These are phyloP conservation scores for Petunia axillaris DNA, from an alignment of 257 asterid genomes.

Conservation along the genomic window DNA sequence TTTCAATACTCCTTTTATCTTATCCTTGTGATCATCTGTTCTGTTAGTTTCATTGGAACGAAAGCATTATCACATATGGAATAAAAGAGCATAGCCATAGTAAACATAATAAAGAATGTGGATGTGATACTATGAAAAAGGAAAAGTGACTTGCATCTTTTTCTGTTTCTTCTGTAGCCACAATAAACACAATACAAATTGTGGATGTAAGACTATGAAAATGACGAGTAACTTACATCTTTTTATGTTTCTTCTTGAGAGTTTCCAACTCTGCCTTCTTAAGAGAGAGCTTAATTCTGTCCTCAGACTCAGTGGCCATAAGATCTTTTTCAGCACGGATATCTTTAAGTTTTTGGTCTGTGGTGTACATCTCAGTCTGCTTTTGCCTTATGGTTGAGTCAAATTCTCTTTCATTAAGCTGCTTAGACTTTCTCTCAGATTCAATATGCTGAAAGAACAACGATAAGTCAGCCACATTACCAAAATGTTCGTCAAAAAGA, in stretches of 20 bases:
- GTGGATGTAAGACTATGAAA: constrained; percentile 31
- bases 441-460: constrained; percentile 63
- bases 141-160: constrained; percentile 40
- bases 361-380: constrained; percentile 53
- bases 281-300: constrained; percentile 71
- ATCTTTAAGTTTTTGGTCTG: constrained; percentile 63
- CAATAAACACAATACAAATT: constrained; percentile 18
- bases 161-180: constrained; percentile 63
- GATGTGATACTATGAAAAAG: constrained; percentile 26
- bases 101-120: constrained; percentile 23
- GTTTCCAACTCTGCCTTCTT: constrained; percentile 80
- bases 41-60: constrained; percentile 46
- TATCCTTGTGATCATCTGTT: constrained; percentile 81
- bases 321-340: constrained; percentile 66
- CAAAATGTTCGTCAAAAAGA: constrained; percentile 28
- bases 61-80: constrained; percentile 27
- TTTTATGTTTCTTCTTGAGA: constrained; percentile 70
- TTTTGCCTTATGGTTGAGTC: constrained; percentile 47
- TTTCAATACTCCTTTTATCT: constrained; percentile 77
- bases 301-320: constrained; percentile 79
- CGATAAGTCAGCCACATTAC: constrained; percentile 30
- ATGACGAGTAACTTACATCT: constrained; percentile 40
- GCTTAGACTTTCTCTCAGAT: constrained; percentile 66
- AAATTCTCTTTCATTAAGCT: constrained; percentile 62
- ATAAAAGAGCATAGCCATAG: constrained; percentile 12